Conservation (phyloP, 2,329 filamentous ascomycete species). For the Akanthomyces lecanii region DNA sequence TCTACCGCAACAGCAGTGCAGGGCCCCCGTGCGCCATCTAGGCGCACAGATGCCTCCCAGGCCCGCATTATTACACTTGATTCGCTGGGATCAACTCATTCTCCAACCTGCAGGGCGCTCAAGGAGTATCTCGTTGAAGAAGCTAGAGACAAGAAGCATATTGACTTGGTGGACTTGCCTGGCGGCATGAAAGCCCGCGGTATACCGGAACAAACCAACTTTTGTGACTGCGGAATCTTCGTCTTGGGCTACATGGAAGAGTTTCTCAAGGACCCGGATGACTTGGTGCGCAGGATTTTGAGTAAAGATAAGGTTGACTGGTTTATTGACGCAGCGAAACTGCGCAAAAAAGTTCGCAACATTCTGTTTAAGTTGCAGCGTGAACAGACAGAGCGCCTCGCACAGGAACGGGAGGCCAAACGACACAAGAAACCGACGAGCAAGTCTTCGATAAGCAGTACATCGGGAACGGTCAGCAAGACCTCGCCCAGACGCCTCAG, state of each 20-base stretch:
- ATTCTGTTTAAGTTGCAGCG: conserved; percentile 61
- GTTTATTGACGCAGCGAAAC: conserved; percentile 52
- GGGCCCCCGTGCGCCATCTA: conserved; percentile 18
- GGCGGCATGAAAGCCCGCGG: conserved; percentile 63
- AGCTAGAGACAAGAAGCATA: conserved; percentile 56
- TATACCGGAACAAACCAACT: conserved; percentile 79
- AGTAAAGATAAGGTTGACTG: conserved; percentile 49
- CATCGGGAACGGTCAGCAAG: conserved; percentile 9
- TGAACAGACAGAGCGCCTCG: conserved; percentile 46
- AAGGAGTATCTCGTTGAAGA: conserved; percentile 76
- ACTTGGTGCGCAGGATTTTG: conserved; percentile 64
- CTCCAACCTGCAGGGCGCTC: conserved; percentile 60
- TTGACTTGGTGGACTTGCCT: conserved; percentile 35
- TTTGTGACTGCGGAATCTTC: conserved; percentile 85
- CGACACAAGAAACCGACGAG: neutral
- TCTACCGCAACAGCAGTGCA: neutral
- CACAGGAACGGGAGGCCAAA: conserved; percentile 35
- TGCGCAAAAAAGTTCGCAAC: conserved; percentile 63
- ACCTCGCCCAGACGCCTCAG: neutral
- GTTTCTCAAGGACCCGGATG: conserved; percentile 71
- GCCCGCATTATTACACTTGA: conserved; percentile 83
- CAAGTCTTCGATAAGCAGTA: neutral
- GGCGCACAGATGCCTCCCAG: conserved; percentile 41
- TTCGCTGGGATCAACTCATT: conserved; percentile 66
- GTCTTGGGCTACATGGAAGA: conserved; percentile 78